These are phyloP conservation scores for Penicillium taxi DNA, from an alignment of 495 filamentous ascomycete genomes.

Conservation along the genomic window DNA sequence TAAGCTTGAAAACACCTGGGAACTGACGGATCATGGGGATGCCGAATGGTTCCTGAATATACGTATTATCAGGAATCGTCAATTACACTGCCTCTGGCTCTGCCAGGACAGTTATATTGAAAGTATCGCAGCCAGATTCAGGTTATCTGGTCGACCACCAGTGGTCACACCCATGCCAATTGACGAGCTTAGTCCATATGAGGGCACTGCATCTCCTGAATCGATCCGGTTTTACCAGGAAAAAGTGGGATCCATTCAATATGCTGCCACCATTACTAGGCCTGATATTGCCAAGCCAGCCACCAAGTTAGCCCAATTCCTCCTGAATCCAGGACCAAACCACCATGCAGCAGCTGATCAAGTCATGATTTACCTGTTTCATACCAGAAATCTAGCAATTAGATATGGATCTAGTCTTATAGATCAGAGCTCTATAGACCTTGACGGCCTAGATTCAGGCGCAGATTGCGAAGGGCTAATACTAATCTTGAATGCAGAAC, in stretches of 20 bases:
- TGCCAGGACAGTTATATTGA: conserved; percentile 16
- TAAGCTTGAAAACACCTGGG: conserved; percentile 1
- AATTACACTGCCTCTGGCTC: conserved; percentile 10
- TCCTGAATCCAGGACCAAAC: conserved; percentile 12
- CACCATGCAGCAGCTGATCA: conserved; percentile 9
- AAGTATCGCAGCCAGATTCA: conserved; percentile 8
- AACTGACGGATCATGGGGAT: conserved; percentile 7
- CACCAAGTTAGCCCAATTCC: conserved; percentile 10
- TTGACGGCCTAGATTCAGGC: no score
- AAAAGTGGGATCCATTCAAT: conserved; percentile 19
- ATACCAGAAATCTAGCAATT: conserved; percentile 4
- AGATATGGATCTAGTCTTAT: no score
- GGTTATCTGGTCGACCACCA: conserved; percentile 1
- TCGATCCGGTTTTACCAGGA: conserved; percentile 15
- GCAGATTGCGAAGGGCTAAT: no score
- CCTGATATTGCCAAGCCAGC: conserved; percentile 13
- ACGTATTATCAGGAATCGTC: conserved; percentile 7
- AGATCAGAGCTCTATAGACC: no score
- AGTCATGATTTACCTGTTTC: conserved; percentile 12
- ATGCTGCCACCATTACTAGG: conserved; percentile 15
- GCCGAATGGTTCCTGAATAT: conserved; percentile 15
- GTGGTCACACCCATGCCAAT: conserved; percentile 4
- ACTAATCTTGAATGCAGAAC: no score
- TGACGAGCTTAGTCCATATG: conserved; percentile 1
- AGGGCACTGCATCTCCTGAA: neutral